phyloP scores from a whole-genome alignment of 306 rosid genomes.

The Neltuma alba region DNA sequence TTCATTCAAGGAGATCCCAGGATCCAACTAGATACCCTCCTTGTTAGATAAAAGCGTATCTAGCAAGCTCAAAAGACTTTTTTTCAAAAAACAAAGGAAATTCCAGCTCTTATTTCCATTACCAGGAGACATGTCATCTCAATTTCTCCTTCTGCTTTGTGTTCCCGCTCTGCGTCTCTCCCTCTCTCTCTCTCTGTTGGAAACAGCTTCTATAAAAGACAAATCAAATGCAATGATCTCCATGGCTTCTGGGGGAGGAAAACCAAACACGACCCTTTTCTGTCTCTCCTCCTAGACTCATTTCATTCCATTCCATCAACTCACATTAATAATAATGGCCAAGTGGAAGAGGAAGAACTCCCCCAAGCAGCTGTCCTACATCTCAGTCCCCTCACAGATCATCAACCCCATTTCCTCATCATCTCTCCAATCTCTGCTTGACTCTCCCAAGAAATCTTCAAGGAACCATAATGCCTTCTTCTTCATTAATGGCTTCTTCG shows the following conservation, averaged over 20 bases:
- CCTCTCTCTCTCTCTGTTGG: slow-evolving; percentile 32
- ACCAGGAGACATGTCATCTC: not conserved
- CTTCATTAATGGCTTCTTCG: slow-evolving; percentile 2
- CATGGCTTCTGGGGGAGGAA: not conserved
- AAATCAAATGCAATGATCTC: not conserved
- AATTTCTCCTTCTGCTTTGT: not conserved
- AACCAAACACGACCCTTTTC: not conserved
- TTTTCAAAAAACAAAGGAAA: not conserved
- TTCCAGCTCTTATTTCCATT: not conserved
- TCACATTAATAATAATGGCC: slow-evolving; percentile 52
- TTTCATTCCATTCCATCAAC: slow-evolving; percentile 52
- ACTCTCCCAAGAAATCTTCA: slow-evolving; percentile 74
- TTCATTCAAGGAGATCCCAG: too few relatives aligned
- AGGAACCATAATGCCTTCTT: slow-evolving; percentile 37
- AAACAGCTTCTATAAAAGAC: slow-evolving; percentile 20
- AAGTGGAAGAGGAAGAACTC: slow-evolving; percentile 59
- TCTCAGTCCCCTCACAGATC: slow-evolving; percentile 92
- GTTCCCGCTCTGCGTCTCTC: slow-evolving; percentile 42
- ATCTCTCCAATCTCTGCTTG: slow-evolving; percentile 70
- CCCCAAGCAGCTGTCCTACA: slow-evolving; percentile 72
- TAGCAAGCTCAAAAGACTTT: not conserved
- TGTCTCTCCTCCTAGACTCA: not conserved
- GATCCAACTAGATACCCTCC: too few relatives aligned
- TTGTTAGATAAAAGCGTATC: not conserved
- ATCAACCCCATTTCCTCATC: slow-evolving; percentile 80